Percentiles rank a stretch among this genome's conserved stretches.
phyloP scores from a whole-genome alignment of 768 basidiomycete species.

The Neoboletus brunneissimus region DNA sequence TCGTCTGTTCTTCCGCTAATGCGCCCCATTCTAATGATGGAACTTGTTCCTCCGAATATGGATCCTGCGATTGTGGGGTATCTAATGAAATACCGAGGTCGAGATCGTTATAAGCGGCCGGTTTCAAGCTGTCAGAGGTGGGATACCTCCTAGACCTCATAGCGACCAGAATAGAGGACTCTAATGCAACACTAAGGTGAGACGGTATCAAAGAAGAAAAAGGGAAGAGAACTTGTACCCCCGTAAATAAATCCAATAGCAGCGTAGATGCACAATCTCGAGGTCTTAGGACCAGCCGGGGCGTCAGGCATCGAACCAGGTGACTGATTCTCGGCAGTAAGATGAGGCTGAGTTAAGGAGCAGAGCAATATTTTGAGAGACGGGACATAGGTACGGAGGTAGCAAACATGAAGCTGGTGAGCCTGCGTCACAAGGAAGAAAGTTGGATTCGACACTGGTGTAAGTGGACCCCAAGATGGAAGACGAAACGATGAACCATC shows the following conservation, averaged over 20 bases:
- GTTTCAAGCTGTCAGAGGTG: slow-evolving; percentile 27
- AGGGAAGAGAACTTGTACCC: slow-evolving; percentile 35
- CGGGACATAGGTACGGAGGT: slow-evolving; percentile 45
- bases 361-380: slow-evolving; percentile 48
- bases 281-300: slow-evolving; percentile 36
- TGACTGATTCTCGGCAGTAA: slow-evolving; percentile 35
- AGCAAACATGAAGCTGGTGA: slow-evolving; percentile 53
- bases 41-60: slow-evolving; percentile 22
- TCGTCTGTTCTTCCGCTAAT: slow-evolving; percentile 56
- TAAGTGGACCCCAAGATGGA: slow-evolving; percentile 55
- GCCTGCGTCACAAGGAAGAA: slow-evolving; percentile 65
- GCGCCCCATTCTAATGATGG: slow-evolving; percentile 44
- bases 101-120: slow-evolving; percentile 37
- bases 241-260: slow-evolving; percentile 60
- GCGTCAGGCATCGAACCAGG: slow-evolving; percentile 30
- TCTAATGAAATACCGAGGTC: slow-evolving; percentile 38
- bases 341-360: slow-evolving; percentile 43
- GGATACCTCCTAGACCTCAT: slow-evolving; percentile 57
- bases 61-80: slow-evolving; percentile 13
- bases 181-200: slow-evolving; percentile 32
- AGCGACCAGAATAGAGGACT: slow-evolving; percentile 58
- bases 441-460: slow-evolving; percentile 51
- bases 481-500: slow-evolving; percentile 51
- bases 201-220: background rate
- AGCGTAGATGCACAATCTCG: slow-evolving; percentile 52